These are phyloP conservation scores for Rhododendron ovatum DNA, from an alignment of 148 eudicot genomes.

Conservation along the genomic window DNA sequence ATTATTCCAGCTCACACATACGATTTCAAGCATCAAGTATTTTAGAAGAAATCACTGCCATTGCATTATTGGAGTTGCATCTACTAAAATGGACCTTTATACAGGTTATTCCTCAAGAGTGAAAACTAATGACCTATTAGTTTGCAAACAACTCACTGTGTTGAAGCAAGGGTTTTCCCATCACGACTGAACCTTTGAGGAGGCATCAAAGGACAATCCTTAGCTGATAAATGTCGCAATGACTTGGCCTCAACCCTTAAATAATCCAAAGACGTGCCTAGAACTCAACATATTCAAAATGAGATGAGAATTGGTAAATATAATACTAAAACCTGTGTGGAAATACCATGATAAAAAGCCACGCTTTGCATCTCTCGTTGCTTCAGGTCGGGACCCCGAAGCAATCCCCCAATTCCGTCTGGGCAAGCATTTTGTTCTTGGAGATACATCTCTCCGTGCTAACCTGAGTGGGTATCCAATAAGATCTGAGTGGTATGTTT, in stretches of 20 bases:
- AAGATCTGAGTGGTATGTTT: no score
- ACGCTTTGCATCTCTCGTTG: constrained; percentile 43
- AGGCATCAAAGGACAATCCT: constrained; percentile 61
- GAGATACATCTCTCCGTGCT: constrained; percentile 46
- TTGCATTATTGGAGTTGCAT: no score
- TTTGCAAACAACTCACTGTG: constrained; percentile 45
- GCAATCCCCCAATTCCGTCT: constrained; percentile 46
- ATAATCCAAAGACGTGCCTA: background rate
- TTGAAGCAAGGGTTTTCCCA: constrained; percentile 74
- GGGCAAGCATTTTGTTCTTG: constrained; percentile 36
- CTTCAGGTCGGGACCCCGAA: constrained; percentile 24
- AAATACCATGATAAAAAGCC: constrained; percentile 33
- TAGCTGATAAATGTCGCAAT: constrained; percentile 58
- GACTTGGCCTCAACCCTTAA: constrained; percentile 67
- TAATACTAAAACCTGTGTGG: background rate
- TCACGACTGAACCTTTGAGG: constrained; percentile 75
- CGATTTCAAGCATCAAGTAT: no score
- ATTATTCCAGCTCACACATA: no score
- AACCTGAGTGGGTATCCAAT: background rate
- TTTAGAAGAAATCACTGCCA: no score
- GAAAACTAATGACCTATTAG: no score
- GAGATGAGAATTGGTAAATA: background rate
- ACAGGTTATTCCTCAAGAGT: no score
- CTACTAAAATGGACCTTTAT: no score
- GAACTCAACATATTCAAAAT: background rate